These are phyloP conservation scores for Suillus plorans DNA, from an alignment of 768 basidiomycete genomes.

Conservation along the genomic window DNA sequence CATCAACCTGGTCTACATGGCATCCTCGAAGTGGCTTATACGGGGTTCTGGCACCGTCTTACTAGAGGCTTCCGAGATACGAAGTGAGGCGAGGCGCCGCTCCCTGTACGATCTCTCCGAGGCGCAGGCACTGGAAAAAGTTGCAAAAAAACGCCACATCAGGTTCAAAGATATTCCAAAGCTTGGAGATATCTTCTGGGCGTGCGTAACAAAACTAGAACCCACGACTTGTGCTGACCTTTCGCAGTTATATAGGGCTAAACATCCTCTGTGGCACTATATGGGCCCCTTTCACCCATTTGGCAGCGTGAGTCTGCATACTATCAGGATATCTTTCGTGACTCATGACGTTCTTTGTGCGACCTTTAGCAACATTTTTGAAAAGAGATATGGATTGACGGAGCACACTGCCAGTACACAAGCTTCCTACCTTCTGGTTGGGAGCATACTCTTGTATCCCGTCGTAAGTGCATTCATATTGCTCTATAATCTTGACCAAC, in stretches of 20 bases:
- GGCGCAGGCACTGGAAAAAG: constrained; percentile 60
- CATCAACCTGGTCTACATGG: constrained; percentile 68
- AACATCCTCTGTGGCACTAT: constrained; percentile 75
- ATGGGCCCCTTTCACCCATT: constrained; percentile 77
- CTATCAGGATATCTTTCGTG: background rate
- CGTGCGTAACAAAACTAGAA: constrained; percentile 40
- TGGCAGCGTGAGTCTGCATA: constrained; percentile 57
- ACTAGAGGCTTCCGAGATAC: constrained; percentile 58
- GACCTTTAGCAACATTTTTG: constrained; percentile 62
- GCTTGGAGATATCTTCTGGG: constrained; percentile 79
- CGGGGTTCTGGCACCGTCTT: constrained; percentile 58
- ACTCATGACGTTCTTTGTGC: constrained; percentile 6
- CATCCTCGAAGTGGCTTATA: constrained; percentile 63
- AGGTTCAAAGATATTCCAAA: constrained; percentile 58
- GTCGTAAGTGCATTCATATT: constrained; percentile 41
- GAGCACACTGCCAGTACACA: constrained; percentile 61
- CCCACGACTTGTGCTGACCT: constrained; percentile 4
- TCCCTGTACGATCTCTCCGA: constrained; percentile 49
- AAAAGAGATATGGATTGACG: constrained; percentile 59
- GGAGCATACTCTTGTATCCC: constrained; percentile 70
- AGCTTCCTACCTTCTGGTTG: constrained; percentile 71
- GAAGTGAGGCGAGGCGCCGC: constrained; percentile 50
- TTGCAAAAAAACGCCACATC: constrained; percentile 65
- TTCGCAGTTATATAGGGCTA: constrained; percentile 63
- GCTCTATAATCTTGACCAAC: background rate